A percentile compares a stretch with the other conserved stretches of the same genome.
phyloP scores from a whole-genome alignment of 2,329 filamentous ascomycete genomes.

The Fusarium sp. region DNA sequence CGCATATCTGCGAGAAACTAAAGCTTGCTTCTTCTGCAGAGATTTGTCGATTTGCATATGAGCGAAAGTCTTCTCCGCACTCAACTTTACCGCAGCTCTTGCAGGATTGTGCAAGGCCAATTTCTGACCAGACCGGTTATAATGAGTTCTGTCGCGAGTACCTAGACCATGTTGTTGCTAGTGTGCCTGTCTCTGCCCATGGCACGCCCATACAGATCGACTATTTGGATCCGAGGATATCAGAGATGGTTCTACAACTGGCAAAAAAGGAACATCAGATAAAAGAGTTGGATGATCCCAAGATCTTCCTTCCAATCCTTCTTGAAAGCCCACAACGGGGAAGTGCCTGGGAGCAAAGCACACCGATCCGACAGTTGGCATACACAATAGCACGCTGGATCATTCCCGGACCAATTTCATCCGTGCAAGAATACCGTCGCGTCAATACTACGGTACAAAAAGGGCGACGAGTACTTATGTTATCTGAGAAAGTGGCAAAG shows the following conservation, averaged over 20 bases:
- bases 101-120: slow-evolving; percentile 43
- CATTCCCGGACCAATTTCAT: slow-evolving; percentile 26
- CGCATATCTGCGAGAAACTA: slow-evolving; percentile 58
- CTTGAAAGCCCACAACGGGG: slow-evolving; percentile 67
- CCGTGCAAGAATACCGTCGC: slow-evolving; percentile 55
- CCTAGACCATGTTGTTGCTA: slow-evolving; percentile 37
- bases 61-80: slow-evolving; percentile 48
- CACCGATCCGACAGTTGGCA: slow-evolving; percentile 62
- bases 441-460: slow-evolving; percentile 50
- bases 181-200: slow-evolving; percentile 29
- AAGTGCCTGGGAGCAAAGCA: slow-evolving; percentile 69
- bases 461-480: slow-evolving; percentile 44
- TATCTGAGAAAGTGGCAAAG: slow-evolving; percentile 22
- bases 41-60: slow-evolving; percentile 54
- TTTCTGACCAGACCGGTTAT: slow-evolving; percentile 44
- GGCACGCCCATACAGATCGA: slow-evolving; percentile 33
- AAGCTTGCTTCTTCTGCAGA: slow-evolving; percentile 51
- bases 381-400: slow-evolving; percentile 61
- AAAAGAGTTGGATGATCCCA: slow-evolving; percentile 40
- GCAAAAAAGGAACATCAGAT: slow-evolving; percentile 9
- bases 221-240: slow-evolving; percentile 55
- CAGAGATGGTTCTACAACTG: slow-evolving; percentile 55
- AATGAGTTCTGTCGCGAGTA: slow-evolving; percentile 52
- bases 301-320: slow-evolving; percentile 75
- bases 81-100: slow-evolving; percentile 50